Base-by-base conservation (phyloP, 2,329 filamentous ascomycete genomes). In the Didymella exigua region DNA sequence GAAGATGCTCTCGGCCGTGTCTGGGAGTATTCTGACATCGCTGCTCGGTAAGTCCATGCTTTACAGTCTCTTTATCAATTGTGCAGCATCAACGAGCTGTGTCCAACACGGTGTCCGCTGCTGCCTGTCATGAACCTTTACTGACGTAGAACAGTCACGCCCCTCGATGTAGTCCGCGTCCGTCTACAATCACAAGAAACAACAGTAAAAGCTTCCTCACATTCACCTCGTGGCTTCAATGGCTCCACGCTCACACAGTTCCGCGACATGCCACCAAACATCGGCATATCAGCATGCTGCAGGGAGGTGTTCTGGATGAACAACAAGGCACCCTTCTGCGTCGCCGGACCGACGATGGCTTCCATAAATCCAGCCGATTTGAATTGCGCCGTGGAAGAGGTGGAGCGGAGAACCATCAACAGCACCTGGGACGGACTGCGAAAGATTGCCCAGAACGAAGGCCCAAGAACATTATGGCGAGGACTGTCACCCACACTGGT, bases 261-360 rank as follows among this genome's bases (percentile, higher is more conserved):
- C 63, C 86, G 86, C 59, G 85, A 88, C 61, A 84, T 95, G 43
- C 91, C 91, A 50, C 86, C 89, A 26, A 91, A 93, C 68, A 84
- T 98, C 44, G 95, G 95, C 57, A 91, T 98, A 49, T 96, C 93
- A 14, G 87, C 93, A 33, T 99, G 95, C 77, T 99, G 95, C 73
- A 88, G 95, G 58, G 93, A 99, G 75, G 93, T 99, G 30, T 99
- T 98, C 76, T 99, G 96, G 82, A 87, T 93, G 60, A 93, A 91
- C 63, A 93, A 96, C 71, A 90, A 88, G 74, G 84, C 88, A 21
- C 88, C 91, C 54, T 86, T 89, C 61, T 96, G 93, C 72, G 81
- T 96, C 59, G 89, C 89, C n/a, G 82, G 84, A 10, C 82, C 83
- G 24, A 78, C 83, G 33, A 78, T 78, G 50, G 56, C 73, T 52